Evolutionary conservation across 768 basidiomycete genomes (phyloP).

Genomic region (Lactarius hengduanensis): DNA sequence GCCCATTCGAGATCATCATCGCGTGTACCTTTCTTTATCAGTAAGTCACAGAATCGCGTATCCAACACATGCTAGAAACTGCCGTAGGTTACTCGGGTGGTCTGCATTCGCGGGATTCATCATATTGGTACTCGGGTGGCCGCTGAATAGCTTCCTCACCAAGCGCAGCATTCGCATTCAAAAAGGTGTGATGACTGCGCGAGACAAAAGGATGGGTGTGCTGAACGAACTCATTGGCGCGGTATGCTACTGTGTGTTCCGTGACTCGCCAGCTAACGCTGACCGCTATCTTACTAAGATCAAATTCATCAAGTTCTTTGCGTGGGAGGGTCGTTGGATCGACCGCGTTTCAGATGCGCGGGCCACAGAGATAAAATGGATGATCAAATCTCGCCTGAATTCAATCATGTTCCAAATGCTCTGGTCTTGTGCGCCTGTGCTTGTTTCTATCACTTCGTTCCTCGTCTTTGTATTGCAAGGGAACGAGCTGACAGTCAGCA

Average conservation of each 20-base stretch:
- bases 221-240: conserved; percentile 75
- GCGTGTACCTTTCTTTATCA: conserved; percentile 74
- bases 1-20: conserved; percentile 76
- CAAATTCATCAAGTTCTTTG: conserved; percentile 83
- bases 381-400: conserved; percentile 77
- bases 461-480: conserved; percentile 68
- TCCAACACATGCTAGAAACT: neutral
- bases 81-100: conserved; percentile 54
- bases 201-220: conserved; percentile 76
- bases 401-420: conserved; percentile 65
- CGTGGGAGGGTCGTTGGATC: conserved; percentile 80
- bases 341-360: conserved; percentile 61
- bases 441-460: conserved; percentile 82
- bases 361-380: conserved; percentile 69
- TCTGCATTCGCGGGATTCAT: conserved; percentile 77
- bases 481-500: conserved; percentile 69
- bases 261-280: neutral
- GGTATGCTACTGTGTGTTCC: conserved; percentile 37
- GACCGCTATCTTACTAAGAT: conserved; percentile 37
- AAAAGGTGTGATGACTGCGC: conserved; percentile 55
- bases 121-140: conserved; percentile 64
- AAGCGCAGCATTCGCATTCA: conserved; percentile 58
- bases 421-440: conserved; percentile 75
- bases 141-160: conserved; percentile 67
- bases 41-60: conserved; percentile 37